Conservation (phyloP, 768 basidiomycete species). For the Daedalea quercina region DNA sequence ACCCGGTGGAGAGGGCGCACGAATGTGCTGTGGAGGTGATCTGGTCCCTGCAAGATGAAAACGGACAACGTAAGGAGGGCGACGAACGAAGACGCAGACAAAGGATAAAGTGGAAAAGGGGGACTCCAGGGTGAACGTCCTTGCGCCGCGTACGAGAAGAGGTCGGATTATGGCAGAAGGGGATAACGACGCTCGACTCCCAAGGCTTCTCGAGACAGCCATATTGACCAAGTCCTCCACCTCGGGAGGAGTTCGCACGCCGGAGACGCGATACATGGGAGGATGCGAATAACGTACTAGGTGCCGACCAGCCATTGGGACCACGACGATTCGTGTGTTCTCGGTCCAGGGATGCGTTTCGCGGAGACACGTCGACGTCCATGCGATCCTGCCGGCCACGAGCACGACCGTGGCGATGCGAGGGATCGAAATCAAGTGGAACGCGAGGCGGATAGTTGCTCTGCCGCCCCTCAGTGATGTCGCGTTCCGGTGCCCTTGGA, state of each 20-base stretch:
- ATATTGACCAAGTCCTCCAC: slow-evolving; percentile 20
- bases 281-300: slow-evolving; percentile 64
- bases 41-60: slow-evolving; percentile 42
- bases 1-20: slow-evolving; percentile 23
- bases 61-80: slow-evolving; percentile 28
- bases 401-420: neutral
- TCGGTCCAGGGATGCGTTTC: slow-evolving; percentile 4
- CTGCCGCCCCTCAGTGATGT: neutral
- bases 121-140: slow-evolving; percentile 38
- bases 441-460: neutral
- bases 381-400: slow-evolving; percentile 10
- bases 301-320: slow-evolving; percentile 25
- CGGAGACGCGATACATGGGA: slow-evolving; percentile 32
- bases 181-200: slow-evolving; percentile 33
- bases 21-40: slow-evolving; percentile 32
- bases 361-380: slow-evolving; percentile 5
- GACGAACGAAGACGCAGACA: slow-evolving; percentile 3
- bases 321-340: slow-evolving; percentile 12
- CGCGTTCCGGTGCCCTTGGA: slow-evolving; percentile 6
- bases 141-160: slow-evolving; percentile 31
- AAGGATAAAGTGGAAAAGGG: slow-evolving; percentile 26
- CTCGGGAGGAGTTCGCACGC: slow-evolving; percentile 30
- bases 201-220: slow-evolving; percentile 36
- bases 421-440: neutral
- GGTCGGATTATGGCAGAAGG: slow-evolving; percentile 24